Base-by-base conservation (phyloP, 441 rosid genomes). In the Euphorbia celastroides region DNA sequence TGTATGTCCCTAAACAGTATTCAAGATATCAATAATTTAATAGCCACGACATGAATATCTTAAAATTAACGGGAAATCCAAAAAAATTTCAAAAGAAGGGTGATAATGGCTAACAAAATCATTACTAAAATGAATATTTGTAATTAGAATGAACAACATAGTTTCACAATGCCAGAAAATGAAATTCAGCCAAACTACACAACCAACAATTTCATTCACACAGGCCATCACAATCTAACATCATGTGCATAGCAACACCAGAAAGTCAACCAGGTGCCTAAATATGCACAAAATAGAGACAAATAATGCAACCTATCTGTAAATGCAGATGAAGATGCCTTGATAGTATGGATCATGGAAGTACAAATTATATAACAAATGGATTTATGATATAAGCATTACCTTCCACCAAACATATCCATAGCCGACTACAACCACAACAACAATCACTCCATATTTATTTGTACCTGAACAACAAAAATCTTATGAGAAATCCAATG, bases 381-480 rank as follows among this genome's bases (percentile, higher is more conserved):
- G 20, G 42, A 66, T 27, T 46, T 66, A 56, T 46, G 50, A n/a
- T 5, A 17, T 11, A 31, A 22, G 30, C 41, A 64, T 72, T 84
- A 92, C 99, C 98, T 92, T 94, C 98, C 98, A 92, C 99, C 99
- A 86, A 48, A 88, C 83, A 76, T 89, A 94, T 75, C 99, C 99
- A 76, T 80, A 89, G 78, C 97, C 90, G 67, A 85, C 81, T 19
- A 82, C 92, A 19, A 81, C 84, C 46, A 92, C 78, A 9, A 87
- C 79, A 75, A 94, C 73, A 68, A 89, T 77, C 55, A 70, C n/a
- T 60, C 91, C 86, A 77, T 82, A 94, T 86, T 68, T 86, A 70
- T 68, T 70, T 44, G 86, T 66, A 75, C 97, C 99, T 92, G 87
- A 76, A 80, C 60, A 30, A 41, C 38, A 51, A 25, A 73, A 60